A percentile compares a stretch with the other conserved stretches of the same genome.
Evolutionary conservation across 192 early-diverging fungal species (phyloP).

Genomic region (Geranomyces michiganensis): DNA sequence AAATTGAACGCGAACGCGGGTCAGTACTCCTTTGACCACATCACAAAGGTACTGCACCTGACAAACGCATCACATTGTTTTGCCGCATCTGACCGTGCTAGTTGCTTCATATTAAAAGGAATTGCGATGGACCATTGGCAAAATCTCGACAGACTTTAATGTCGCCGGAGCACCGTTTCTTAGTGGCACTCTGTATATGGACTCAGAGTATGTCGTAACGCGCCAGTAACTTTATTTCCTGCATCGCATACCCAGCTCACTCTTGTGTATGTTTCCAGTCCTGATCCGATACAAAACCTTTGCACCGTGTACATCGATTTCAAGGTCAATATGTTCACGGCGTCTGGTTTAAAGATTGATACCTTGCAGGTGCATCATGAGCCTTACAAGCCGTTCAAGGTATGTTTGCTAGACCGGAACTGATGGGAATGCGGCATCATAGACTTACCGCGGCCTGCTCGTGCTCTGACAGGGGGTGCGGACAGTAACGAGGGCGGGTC

Average conservation of each 20-base stretch:
- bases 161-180: constrained; percentile 62
- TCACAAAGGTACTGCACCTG: constrained; percentile 37
- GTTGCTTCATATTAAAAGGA: constrained; percentile 42
- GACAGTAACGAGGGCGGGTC: constrained; percentile 23
- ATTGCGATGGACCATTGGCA: constrained; percentile 69
- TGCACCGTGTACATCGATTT: constrained; percentile 65
- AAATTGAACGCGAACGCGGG: constrained; percentile 66
- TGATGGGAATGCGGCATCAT: background rate
- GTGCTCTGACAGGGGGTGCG: constrained; percentile 23
- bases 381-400: constrained; percentile 79
- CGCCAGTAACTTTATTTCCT: background rate
- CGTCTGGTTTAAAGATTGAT: constrained; percentile 75
- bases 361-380: constrained; percentile 71
- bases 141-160: constrained; percentile 50
- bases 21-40: constrained; percentile 71
- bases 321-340: constrained; percentile 68
- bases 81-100: no score
- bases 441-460: background rate
- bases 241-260: background rate
- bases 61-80: background rate
- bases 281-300: background rate
- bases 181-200: constrained; percentile 57
- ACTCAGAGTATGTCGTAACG: background rate
- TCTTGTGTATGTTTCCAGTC: background rate
- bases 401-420: no score